Conservation (phyloP, 2,329 filamentous ascomycete genomes). For the Byssoonygena ceratinophila region DNA sequence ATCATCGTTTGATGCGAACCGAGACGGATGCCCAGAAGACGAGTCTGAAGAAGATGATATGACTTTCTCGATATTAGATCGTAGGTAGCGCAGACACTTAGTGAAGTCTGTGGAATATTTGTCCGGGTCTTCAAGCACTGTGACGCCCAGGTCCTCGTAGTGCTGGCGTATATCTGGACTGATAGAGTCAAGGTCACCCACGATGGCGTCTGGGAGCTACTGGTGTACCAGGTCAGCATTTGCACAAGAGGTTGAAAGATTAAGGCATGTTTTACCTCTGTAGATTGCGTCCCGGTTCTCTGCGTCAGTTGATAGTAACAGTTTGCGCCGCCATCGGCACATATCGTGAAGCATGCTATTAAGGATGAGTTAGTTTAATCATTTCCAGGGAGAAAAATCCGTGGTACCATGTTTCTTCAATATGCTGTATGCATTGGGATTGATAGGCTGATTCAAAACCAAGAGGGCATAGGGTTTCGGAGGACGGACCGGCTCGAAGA, state of each 20-base stretch:
- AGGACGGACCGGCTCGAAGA: slow-evolving; percentile 27
- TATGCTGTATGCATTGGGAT: slow-evolving; percentile 32
- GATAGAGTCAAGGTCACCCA: slow-evolving; percentile 87
- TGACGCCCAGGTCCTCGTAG: slow-evolving; percentile 52
- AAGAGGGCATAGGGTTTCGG: slow-evolving; percentile 41
- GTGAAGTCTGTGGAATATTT: slow-evolving; percentile 86
- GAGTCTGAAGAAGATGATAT: slow-evolving; percentile 12
- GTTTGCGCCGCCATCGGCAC: slow-evolving; percentile 88
- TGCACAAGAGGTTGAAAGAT: slow-evolving; percentile 1
- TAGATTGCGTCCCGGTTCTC: slow-evolving; percentile 22
- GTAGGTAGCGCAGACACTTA: slow-evolving; percentile 61
- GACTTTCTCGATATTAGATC: slow-evolving; percentile 26
- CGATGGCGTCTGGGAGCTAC: slow-evolving; percentile 57
- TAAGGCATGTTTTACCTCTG: slow-evolving; percentile 24
- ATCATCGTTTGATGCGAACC: not conserved
- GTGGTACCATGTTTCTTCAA: slow-evolving; percentile 29
- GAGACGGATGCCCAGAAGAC: not conserved
- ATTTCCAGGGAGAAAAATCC: not conserved
- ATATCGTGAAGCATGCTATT: slow-evolving; percentile 57
- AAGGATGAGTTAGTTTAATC: not conserved
- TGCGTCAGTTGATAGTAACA: slow-evolving; percentile 49
- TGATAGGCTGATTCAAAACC: slow-evolving; percentile 53
- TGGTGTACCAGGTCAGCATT: not conserved
- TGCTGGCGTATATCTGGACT: slow-evolving; percentile 50
- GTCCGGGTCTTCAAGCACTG: slow-evolving; percentile 60